These are phyloP conservation scores for Epichloe bromicola DNA, from an alignment of 2,329 filamentous ascomycete species.

Conservation along the genomic window DNA sequence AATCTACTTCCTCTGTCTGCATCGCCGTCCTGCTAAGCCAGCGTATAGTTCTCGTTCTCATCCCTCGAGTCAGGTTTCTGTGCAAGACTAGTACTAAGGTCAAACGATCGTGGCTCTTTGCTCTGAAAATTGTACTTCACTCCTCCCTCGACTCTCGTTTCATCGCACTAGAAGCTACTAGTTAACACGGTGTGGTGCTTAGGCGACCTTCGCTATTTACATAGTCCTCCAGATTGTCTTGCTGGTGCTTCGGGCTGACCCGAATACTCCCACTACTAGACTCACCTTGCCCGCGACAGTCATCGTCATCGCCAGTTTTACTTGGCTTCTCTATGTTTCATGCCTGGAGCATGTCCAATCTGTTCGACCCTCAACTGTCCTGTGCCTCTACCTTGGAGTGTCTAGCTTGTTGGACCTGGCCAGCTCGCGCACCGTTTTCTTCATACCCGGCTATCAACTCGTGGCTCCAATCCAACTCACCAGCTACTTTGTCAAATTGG, in stretches of 20 bases:
- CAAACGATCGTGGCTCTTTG: slow-evolving; percentile 7
- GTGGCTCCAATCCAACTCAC: slow-evolving; percentile 15
- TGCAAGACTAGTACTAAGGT: slow-evolving; percentile 5
- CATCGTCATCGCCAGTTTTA: slow-evolving; percentile 8
- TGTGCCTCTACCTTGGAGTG: slow-evolving; percentile 18
- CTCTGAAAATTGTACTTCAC: slow-evolving; percentile 7
- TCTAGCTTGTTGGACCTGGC: slow-evolving; percentile 20
- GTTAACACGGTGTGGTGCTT: neutral
- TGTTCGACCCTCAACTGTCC: slow-evolving; percentile 19
- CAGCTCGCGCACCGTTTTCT: slow-evolving; percentile 18
- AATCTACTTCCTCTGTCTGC: neutral
- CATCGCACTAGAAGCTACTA: neutral
- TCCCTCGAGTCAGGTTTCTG: slow-evolving; percentile 3
- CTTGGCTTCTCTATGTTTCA: slow-evolving; percentile 12
- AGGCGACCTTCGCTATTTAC: slow-evolving; percentile 5
- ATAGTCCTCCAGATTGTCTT: slow-evolving; percentile 8
- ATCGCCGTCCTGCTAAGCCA: neutral
- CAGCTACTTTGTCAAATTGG: slow-evolving; percentile 15
- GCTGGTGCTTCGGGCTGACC: slow-evolving; percentile 9
- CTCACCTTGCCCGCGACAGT: slow-evolving; percentile 9
- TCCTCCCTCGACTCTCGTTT: neutral
- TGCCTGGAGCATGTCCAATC: slow-evolving; percentile 20
- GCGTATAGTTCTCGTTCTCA: slow-evolving; percentile 4
- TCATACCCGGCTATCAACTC: slow-evolving; percentile 11
- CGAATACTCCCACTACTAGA: slow-evolving; percentile 6